Base-by-base conservation (phyloP, 345 rosid genomes). In the Populus simonii region DNA sequence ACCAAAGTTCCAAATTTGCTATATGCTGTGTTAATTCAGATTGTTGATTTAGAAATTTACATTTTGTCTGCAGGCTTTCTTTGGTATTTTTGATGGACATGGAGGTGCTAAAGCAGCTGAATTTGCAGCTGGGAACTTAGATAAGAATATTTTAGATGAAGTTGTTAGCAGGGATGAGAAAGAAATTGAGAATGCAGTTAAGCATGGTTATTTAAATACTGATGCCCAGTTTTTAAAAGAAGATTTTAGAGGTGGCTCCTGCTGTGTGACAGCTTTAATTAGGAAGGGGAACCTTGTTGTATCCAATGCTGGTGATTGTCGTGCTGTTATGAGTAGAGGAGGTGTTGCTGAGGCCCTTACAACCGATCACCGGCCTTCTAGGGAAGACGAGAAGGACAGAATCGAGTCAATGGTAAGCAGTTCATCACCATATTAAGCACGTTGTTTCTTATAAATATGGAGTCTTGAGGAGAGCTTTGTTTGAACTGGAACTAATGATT, bases 41-140 rank as follows among this genome's bases (percentile, higher is more conserved):
- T 38, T 23, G 25, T 25, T 31, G 38, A 31, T 59, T 10, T 65
- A 3, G 53, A 43, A 20, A 3, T 25, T 18, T 62, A 13, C 10
- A 7, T 2, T 59, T 25, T 59, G 38, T 74, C 27, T 78, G 73
- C 83, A 94, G 94, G 97, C 93, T 39, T 72, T 93, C 33, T 95
- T 90, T 80, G 97, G 98, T 72, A 84, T 95, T 27, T 95, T 87
- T 68, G 99, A 95, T 77, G 99, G 99, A 75, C 99, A 95, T 66
- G 97, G 98, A 62, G 97, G 98, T 27, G 80, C 82, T 3, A 86
- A 89, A 78, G 99, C 98, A 68, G 95, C 98, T 29, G 94, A 90
- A 67, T 95, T 89, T 45, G 97, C 97, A 0, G 93, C 98, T 11
- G 65, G 84, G 67, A 92, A 92, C 74, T 83, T 95, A 43, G 80